These are phyloP conservation scores for Cytospora chrysosperma DNA, from an alignment of 2,329 filamentous ascomycete genomes.

Conservation along the genomic window DNA sequence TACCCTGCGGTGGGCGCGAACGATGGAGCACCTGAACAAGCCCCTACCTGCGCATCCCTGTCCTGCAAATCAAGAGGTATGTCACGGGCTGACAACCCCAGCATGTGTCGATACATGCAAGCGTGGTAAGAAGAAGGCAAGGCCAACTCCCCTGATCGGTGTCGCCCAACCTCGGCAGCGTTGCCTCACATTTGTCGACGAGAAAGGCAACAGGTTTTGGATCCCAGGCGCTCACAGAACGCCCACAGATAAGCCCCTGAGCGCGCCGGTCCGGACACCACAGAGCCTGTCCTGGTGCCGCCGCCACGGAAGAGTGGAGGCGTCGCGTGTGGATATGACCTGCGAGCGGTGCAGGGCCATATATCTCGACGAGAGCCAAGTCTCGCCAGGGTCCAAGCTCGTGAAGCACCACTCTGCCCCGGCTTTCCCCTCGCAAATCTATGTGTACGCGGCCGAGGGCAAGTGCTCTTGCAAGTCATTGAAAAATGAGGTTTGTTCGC, in stretches of 20 bases:
- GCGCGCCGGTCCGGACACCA: constrained; percentile 3
- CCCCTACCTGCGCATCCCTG: neutral
- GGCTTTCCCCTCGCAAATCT: neutral
- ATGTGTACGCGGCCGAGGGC: constrained; percentile 4
- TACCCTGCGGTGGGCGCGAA: neutral
- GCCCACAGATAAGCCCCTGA: neutral
- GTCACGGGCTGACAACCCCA: neutral
- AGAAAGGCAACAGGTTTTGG: constrained; percentile 3
- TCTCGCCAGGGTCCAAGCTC: constrained; percentile 3
- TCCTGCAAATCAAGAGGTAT: neutral
- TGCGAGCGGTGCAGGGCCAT: neutral
- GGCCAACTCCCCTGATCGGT: neutral
- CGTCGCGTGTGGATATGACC: neutral
- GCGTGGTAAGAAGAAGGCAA: neutral
- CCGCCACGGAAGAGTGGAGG: neutral
- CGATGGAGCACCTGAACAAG: neutral
- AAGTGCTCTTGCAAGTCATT: neutral
- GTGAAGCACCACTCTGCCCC: neutral
- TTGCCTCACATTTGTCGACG: neutral
- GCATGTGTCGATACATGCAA: neutral
- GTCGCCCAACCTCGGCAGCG: neutral
- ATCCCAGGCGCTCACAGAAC: constrained; percentile 6
- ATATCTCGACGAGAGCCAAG: constrained; percentile 5
- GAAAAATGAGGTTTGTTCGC: neutral
- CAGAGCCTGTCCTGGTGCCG: neutral